Percentiles rank a stretch among this genome's conserved stretches.
These are phyloP conservation scores for Apium graveolens DNA, from an alignment of 129 eudicot species.

Conservation along the genomic window DNA sequence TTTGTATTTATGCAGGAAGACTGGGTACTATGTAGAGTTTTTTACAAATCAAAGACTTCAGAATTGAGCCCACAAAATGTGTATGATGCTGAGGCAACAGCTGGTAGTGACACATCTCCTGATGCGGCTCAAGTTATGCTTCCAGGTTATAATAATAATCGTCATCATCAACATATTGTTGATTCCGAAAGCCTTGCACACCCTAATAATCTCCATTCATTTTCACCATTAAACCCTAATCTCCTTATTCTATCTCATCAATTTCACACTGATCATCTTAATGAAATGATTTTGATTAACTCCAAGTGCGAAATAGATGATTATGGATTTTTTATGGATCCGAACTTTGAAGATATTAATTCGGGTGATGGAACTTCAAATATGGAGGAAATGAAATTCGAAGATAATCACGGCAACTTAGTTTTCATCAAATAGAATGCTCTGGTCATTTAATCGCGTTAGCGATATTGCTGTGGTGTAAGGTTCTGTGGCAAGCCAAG, in stretches of 20 bases:
- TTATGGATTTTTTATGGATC: slow-evolving; percentile 43
- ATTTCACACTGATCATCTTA: slow-evolving; percentile 10
- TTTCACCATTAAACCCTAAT: slow-evolving; percentile 31
- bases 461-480: too few relatives aligned
- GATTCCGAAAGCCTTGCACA: slow-evolving; percentile 20
- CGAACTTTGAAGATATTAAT: slow-evolving; percentile 27
- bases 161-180: slow-evolving; percentile 23
- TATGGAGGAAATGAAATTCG: slow-evolving; percentile 41
- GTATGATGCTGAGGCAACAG: slow-evolving; percentile 9
- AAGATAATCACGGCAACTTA: slow-evolving; percentile 22
- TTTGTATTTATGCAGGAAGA: slow-evolving; percentile 60
- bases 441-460: not conserved
- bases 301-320: slow-evolving; percentile 37
- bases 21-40: slow-evolving; percentile 92
- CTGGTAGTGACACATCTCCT: slow-evolving; percentile 6
- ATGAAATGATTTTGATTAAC: slow-evolving; percentile 17
- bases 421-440: not conserved
- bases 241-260: slow-evolving; percentile 28
- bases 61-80: slow-evolving; percentile 39
- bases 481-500: not conserved
- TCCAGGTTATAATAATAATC: slow-evolving; percentile 24
- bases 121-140: slow-evolving; percentile 16
- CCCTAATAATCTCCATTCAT: slow-evolving; percentile 19
- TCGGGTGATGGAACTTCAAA: slow-evolving; percentile 17
- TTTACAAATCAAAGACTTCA: slow-evolving; percentile 65